A percentile compares a stretch with the other conserved stretches of the same genome.
Evolutionary conservation across 768 basidiomycete species (phyloP).

Genomic region (Leucosporidium creatinivorum): DNA sequence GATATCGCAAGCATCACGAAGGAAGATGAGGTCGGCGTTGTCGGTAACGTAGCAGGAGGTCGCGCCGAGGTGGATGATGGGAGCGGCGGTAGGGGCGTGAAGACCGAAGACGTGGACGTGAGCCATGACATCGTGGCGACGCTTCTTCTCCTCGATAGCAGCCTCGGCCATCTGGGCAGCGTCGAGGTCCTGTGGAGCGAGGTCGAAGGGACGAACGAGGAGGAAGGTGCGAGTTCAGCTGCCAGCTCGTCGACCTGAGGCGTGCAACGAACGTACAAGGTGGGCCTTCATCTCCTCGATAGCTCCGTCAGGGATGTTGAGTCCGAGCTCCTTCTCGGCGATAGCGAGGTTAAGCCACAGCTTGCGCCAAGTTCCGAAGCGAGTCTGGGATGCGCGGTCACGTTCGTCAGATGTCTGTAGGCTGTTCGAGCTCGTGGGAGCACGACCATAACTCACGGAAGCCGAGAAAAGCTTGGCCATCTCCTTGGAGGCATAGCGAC

Average conservation of each 20-base stretch:
- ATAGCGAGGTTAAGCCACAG: conserved; percentile 95
- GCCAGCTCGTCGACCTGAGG: background rate
- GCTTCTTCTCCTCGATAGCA: conserved; percentile 89
- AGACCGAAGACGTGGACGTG: conserved; percentile 84
- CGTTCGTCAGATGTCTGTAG: background rate
- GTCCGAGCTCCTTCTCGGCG: conserved; percentile 90
- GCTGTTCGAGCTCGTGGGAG: background rate
- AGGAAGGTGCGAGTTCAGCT: background rate
- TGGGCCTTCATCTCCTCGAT: conserved; percentile 92
- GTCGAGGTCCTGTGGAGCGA: conserved; percentile 60
- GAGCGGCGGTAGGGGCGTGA: conserved; percentile 33
- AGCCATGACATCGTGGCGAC: conserved; percentile 98
- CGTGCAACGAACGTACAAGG: conserved; percentile 52
- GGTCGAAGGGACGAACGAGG: background rate
- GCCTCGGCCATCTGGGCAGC: conserved; percentile 85
- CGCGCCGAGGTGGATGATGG: conserved; percentile 62
- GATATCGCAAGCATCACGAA: conserved; percentile 75
- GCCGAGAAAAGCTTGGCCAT: conserved; percentile 85
- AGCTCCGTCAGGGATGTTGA: conserved; percentile 80
- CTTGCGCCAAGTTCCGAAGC: conserved; percentile 89
- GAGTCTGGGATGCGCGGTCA: conserved; percentile 54
- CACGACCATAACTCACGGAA: background rate
- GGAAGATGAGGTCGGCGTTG: conserved; percentile 96
- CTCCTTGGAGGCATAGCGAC: conserved; percentile 98
- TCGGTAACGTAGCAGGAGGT: conserved; percentile 99